phyloP scores from a whole-genome alignment of 1,284 basidiomycete species.

The Cryptococcus sp. region DNA sequence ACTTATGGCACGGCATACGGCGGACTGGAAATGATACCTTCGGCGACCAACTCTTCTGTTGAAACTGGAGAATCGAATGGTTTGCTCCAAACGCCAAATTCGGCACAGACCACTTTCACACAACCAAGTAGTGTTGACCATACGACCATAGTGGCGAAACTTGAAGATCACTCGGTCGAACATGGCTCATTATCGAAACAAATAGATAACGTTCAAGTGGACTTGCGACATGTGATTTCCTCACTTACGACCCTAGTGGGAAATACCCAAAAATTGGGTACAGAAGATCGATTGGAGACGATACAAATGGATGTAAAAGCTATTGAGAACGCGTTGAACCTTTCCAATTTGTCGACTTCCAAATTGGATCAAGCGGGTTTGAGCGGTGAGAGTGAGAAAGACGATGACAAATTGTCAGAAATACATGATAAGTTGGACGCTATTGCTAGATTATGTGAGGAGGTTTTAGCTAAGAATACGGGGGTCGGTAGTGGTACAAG shows the following conservation, averaged over 20 bases:
- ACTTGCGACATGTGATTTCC: slow-evolving; percentile 18
- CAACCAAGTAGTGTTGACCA: slow-evolving; percentile 6
- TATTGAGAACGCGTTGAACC: slow-evolving; percentile 27
- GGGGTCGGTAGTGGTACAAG: too few species aligned
- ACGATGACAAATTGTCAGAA: slow-evolving; percentile 7
- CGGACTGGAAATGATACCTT: slow-evolving; percentile 5
- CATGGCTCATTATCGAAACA: slow-evolving; percentile 20
- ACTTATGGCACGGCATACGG: neutral
- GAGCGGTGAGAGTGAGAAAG: neutral
- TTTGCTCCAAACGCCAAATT: slow-evolving; percentile 4
- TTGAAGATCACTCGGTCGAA: slow-evolving; percentile 24
- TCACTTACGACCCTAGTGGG: slow-evolving; percentile 12
- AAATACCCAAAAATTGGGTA: slow-evolving; percentile 4
- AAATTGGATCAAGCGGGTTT: neutral
- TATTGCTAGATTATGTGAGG: slow-evolving; percentile 33
- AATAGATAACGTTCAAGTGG: slow-evolving; percentile 22
- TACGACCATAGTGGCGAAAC: slow-evolving; percentile 13
- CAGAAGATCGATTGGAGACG: slow-evolving; percentile 15
- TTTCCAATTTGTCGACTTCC: slow-evolving; percentile 18
- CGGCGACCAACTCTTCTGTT: slow-evolving; percentile 8
- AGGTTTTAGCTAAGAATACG: slow-evolving; percentile 17
- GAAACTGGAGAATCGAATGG: slow-evolving; percentile 9
- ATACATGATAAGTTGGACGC: slow-evolving; percentile 39
- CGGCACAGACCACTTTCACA: slow-evolving; percentile 1
- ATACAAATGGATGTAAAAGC: slow-evolving; percentile 25